Conservation (phyloP, 768 basidiomycete species). For the Psilocybe cyanescens region DNA sequence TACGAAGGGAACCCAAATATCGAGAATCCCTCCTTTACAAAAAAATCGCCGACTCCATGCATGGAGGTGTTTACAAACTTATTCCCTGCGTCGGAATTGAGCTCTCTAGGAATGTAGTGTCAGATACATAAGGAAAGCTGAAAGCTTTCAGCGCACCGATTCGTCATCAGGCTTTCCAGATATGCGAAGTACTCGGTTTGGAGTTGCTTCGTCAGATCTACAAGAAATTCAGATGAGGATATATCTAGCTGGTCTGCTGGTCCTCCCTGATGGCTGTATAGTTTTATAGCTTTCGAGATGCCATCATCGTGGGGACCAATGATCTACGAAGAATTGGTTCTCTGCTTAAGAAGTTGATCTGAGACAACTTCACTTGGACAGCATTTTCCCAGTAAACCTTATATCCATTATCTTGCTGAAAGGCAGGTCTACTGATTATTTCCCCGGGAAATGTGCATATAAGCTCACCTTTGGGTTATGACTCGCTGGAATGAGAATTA, state of each 20-base stretch:
- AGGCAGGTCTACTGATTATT: not conserved
- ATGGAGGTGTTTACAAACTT: conserved; percentile 88
- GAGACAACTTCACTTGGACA: conserved; percentile 58
- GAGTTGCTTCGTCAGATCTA: conserved; percentile 65
- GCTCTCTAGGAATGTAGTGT: conserved; percentile 21
- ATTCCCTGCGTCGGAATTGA: conserved; percentile 42
- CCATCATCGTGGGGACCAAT: conserved; percentile 83
- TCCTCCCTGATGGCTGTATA: conserved; percentile 57
- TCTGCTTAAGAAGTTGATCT: not conserved
- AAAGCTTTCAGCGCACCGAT: conserved; percentile 22
- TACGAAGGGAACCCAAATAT: conserved; percentile 62
- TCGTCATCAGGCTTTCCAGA: conserved; percentile 31
- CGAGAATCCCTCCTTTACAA: conserved; percentile 60
- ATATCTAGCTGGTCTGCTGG: conserved; percentile 38
- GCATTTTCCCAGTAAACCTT: conserved; percentile 94
- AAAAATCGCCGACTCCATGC: conserved; percentile 85
- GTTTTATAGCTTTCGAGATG: conserved; percentile 67
- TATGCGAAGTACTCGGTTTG: conserved; percentile 58
- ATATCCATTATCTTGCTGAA: conserved; percentile 84
- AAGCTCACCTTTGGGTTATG: conserved; percentile 82
- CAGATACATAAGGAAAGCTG: not conserved
- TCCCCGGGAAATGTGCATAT: not conserved
- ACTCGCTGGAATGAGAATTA: conserved; percentile 54
- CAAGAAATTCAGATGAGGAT: conserved; percentile 44
- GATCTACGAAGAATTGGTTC: conserved; percentile 51